Conservation (phyloP, 257 asterid species). For the Solanum lycopersicoides region DNA sequence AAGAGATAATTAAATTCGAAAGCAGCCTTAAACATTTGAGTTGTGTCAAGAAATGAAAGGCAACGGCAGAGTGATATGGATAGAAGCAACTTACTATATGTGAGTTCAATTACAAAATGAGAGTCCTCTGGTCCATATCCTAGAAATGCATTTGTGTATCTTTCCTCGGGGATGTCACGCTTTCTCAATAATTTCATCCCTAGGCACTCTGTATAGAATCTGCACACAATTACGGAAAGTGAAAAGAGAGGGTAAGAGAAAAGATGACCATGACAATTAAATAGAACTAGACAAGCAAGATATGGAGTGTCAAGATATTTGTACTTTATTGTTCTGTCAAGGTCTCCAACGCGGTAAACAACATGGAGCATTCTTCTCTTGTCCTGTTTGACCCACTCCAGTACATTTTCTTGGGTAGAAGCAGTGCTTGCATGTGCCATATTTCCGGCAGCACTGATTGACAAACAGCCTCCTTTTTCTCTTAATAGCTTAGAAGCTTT, state of each 20-base stretch:
- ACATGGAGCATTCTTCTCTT: constrained; percentile 97
- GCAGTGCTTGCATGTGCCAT: constrained; percentile 62
- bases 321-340: constrained; percentile 96
- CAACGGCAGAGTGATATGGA: neutral
- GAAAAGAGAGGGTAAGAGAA: neutral
- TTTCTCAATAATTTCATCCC: constrained; percentile 96
- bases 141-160: constrained; percentile 92
- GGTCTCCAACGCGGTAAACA: constrained; percentile 96
- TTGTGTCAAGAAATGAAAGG: neutral
- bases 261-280: neutral
- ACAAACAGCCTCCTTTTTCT: constrained; percentile 19
- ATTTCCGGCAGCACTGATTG: constrained; percentile 45
- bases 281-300: constrained; percentile 1
- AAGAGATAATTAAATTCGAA: neutral
- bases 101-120: constrained; percentile 94
- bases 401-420: constrained; percentile 50
- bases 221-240: constrained; percentile 16
- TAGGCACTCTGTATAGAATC: constrained; percentile 93
- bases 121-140: constrained; percentile 99
- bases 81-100: constrained; percentile 58
- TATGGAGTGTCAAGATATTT: neutral
- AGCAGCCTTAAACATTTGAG: neutral
- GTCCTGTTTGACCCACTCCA: constrained; percentile 88
- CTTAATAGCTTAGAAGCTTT: constrained; percentile 36
- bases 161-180: constrained; percentile 91